Base-by-base conservation (phyloP, 73 alveolate species). In the Symbiodinium pilosum region DNA sequence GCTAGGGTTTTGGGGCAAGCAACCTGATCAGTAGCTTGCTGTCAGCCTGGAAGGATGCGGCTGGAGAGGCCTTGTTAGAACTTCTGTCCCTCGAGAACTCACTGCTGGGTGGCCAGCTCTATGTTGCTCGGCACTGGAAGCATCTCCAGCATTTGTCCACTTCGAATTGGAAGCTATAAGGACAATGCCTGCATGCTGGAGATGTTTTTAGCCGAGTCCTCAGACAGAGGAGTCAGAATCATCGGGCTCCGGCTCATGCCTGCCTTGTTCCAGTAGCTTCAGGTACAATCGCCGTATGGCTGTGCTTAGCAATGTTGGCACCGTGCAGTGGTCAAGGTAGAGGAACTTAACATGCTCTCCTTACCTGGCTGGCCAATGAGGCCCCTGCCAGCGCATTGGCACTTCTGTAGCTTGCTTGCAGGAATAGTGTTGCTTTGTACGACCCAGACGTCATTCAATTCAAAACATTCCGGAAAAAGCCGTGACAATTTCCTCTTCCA, bases 61-160 rank as follows among this genome's bases (percentile, higher is more conserved):
- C 85, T 16, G 85, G 85, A 21, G 85, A 73, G 34, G 85, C 85
- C 11, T 14, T 73, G 44, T 34, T 73, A 43, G 85, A 73, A 43
- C 85, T 73, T 11, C 11, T 73, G n/a, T 73, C 85, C 44, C 85
- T 73, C 34, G 85, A 73, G 43, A n/a, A 73, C 77, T 64, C 77
- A 0, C 32, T 64, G 32, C 7, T 36, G 16, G 77, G 41, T 36
- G 32, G 32, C 16, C 41, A 32, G 77, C 41, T 26, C 36, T 64
- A 64, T 36, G 77, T 36, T 26, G 77, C 77, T 26, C 3, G 77
- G 77, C 77, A 21, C 38, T 26, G 59, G 59, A 14, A 47, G 59
- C 59, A 47, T 6, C 59, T 47, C 59, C 59, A 9, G 6, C 14
- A 14, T 6, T 9, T 47, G 59, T 9, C 59, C 59, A 47, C 14